Base-by-base conservation (phyloP, 352 stramenopile genomes). In the Phytophthora kernoviae region DNA sequence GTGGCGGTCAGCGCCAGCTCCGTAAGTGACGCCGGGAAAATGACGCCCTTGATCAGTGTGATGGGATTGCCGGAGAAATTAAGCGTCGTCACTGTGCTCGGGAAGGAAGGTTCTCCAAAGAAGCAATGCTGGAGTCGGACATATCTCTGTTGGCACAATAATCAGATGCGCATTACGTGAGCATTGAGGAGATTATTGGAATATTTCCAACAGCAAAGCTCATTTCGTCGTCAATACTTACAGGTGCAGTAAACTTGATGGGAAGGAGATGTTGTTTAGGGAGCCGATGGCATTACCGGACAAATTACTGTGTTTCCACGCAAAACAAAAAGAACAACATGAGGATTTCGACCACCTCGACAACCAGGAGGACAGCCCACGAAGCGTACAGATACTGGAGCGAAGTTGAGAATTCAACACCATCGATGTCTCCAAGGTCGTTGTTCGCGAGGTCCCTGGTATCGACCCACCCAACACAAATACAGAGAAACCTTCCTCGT, bases 21-120 rank as follows among this genome's bases (percentile, higher is more conserved):
- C 14, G 44, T 50, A 10, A 79, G 46, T 1, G 53, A 70, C n/a
- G 54, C 37, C 2, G 73, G 70, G 24, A 82, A 82, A 37, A 73
- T 67, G 20, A 80, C 67, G 4, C 73, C 70, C 26, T 42, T 54
- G 26, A 82, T 67, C 20, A 18, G 41, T 20, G 46, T 70, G 52
- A 82, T 67, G 15, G 70, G 62, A 49, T 80, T 82, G n/a, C 24
- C 52, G 0, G 73, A 74, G 5, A 82, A 50, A 26, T 80, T 79
- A 18, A 82, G 68, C 17, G 34, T 59, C 47, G 50, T 62, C 18
- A 80, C 24, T 26, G 67, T 41, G 47, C 58, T 66, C 10, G 68
- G 74, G 45, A 83, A 79, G 6, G 71, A 70, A 83, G 58, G 14
- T 77, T 79, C 45, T 72, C 56, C 21, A 83, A 30, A 5, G 65